Conservation (phyloP, 148 eudicot species). For the Amaranthus cruentus region DNA sequence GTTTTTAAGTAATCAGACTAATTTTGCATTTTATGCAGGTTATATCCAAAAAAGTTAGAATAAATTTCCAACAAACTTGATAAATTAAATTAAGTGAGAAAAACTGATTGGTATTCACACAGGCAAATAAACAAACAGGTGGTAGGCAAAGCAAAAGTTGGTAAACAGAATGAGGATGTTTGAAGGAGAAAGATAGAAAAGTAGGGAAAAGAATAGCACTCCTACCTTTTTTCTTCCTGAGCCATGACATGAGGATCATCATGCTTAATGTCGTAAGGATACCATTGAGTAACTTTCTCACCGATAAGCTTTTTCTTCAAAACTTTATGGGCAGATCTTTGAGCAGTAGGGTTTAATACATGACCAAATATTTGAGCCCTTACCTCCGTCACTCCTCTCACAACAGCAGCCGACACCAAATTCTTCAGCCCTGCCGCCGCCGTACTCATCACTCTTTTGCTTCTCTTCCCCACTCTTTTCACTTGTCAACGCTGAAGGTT, state of each 20-base stretch:
- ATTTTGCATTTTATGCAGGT: no score
- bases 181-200: neutral
- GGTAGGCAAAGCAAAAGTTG: neutral
- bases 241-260: constrained; percentile 74
- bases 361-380: constrained; percentile 86
- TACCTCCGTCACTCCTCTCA: constrained; percentile 59
- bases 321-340: constrained; percentile 71
- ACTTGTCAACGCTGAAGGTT: no score
- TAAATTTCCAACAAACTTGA: no score
- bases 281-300: constrained; percentile 73
- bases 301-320: constrained; percentile 83
- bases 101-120: no score
- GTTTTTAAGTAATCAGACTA: no score
- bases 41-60: no score
- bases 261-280: constrained; percentile 61
- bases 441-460: constrained; percentile 33
- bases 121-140: constrained; percentile 16
- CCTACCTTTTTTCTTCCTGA: constrained; percentile 52
- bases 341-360: constrained; percentile 63
- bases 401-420: constrained; percentile 52
- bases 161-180: neutral
- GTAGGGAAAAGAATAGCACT: neutral
- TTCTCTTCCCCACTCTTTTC: no score
- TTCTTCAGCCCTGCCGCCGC: constrained; percentile 44
- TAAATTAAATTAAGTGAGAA: no score